These are phyloP conservation scores for Kockovaella imperatae DNA, from an alignment of 768 basidiomycete genomes.

Conservation along the genomic window DNA sequence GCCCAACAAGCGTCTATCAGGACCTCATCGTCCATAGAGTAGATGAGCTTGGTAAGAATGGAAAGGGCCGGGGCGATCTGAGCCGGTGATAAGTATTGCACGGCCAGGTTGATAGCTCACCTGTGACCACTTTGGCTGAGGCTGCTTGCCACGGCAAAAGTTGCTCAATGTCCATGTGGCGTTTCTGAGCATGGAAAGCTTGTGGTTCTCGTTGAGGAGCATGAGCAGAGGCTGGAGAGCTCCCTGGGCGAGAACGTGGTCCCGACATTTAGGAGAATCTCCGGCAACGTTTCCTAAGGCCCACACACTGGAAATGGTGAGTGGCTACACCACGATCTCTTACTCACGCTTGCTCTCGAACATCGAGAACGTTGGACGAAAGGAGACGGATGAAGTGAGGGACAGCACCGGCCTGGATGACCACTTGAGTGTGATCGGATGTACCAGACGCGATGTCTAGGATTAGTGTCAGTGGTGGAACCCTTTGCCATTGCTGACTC, in stretches of 20 bases:
- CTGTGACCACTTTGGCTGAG: conserved; percentile 96
- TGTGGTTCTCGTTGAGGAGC: conserved; percentile 85
- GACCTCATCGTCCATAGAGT: conserved; percentile 97
- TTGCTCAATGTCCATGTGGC: conserved; percentile 99
- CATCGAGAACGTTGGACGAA: conserved; percentile 87
- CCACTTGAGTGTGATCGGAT: conserved; percentile 95
- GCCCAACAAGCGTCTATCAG: conserved; percentile 99
- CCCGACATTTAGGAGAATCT: conserved; percentile 93
- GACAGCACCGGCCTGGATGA: conserved; percentile 87
- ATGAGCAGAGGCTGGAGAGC: conserved; percentile 86
- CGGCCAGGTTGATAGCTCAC: conserved; percentile 49
- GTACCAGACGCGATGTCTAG: conserved; percentile 88
- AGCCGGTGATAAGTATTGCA: background rate
- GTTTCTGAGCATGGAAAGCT: conserved; percentile 91
- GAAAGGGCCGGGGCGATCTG: conserved; percentile 95
- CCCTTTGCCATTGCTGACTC: conserved; percentile 5
- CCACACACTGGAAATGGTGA: conserved; percentile 59
- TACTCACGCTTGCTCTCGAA: conserved; percentile 80
- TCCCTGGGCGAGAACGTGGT: conserved; percentile 88
- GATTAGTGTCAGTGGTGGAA: conserved; percentile 1
- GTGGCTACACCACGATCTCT: background rate
- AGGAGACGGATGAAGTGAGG: conserved; percentile 95
- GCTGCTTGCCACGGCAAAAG: conserved; percentile 96
- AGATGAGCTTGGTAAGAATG: conserved; percentile 96
- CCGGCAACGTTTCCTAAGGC: conserved; percentile 98